Evolutionary conservation across 768 basidiomycete genomes (phyloP).

Genomic region (Suillus paluster): DNA sequence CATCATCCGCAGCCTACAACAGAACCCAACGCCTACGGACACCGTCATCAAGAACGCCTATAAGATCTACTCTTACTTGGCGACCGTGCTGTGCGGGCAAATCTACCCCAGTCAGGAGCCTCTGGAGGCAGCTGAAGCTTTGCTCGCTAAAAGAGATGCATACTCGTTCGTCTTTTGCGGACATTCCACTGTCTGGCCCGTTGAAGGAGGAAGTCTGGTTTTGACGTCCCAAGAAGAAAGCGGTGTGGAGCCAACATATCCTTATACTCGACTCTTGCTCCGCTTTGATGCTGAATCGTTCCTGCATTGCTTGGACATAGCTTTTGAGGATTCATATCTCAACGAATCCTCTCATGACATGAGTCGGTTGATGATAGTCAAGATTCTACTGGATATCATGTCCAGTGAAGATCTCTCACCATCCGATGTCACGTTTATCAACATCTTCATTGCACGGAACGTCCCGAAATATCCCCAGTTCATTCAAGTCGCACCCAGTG

Average conservation of each 20-base stretch:
- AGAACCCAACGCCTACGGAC: conserved; percentile 46
- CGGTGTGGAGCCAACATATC: conserved; percentile 83
- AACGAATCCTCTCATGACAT: conserved; percentile 72
- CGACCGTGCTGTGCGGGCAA: conserved; percentile 77
- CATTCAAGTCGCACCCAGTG: conserved; percentile 52
- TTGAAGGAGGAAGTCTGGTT: conserved; percentile 71
- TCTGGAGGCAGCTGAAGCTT: conserved; percentile 65
- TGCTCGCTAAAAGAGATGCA: conserved; percentile 69
- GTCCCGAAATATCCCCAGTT: conserved; percentile 96
- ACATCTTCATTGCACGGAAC: conserved; percentile 96
- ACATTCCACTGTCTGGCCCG: conserved; percentile 80
- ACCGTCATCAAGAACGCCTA: conserved; percentile 74
- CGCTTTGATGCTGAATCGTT: conserved; percentile 93
- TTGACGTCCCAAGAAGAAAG: conserved; percentile 78
- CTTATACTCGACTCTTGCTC: conserved; percentile 83
- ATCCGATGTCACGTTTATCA: conserved; percentile 78
- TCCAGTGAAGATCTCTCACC: conserved; percentile 54
- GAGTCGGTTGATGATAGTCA: conserved; percentile 81
- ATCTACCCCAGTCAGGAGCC: conserved; percentile 86
- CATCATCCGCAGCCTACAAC: conserved; percentile 56
- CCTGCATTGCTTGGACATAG: conserved; percentile 91
- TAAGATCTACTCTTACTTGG: conserved; percentile 90
- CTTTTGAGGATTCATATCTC: conserved; percentile 91
- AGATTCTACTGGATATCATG: conserved; percentile 82
- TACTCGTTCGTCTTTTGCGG: conserved; percentile 89